Evolutionary conservation across 371 early-diverging fungal species (phyloP).

Genomic region (Mortierella sp.): DNA sequence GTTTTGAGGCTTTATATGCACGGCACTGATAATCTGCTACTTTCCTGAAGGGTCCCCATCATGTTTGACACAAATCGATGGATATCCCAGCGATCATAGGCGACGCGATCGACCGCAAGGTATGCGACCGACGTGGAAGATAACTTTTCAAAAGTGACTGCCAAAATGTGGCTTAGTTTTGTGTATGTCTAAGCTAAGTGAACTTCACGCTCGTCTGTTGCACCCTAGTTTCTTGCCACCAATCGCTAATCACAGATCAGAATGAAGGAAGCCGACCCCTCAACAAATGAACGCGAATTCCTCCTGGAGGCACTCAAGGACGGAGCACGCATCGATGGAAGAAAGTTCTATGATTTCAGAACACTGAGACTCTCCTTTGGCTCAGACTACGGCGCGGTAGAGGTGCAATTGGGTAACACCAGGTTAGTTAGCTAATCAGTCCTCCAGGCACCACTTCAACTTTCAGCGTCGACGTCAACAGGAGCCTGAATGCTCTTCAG

Average conservation of each 20-base stretch:
- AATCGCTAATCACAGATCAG: neutral
- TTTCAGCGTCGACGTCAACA: too few species aligned
- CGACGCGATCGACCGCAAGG: too few species aligned
- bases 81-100: too few species aligned
- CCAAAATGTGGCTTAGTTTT: too few species aligned
- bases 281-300: constrained; percentile 74
- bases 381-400: constrained; percentile 78
- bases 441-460: neutral
- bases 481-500: too few species aligned
- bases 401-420: constrained; percentile 86
- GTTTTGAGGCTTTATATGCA: too few species aligned
- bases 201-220: neutral
- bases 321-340: constrained; percentile 83
- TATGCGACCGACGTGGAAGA: too few species aligned
- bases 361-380: constrained; percentile 76
- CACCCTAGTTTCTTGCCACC: constrained; percentile 2
- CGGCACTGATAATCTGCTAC: too few species aligned
- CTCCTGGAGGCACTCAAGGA: constrained; percentile 71
- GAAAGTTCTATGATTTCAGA: constrained; percentile 83
- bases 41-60: too few species aligned
- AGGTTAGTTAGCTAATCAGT: constrained; percentile 54
- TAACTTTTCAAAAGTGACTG: too few species aligned
- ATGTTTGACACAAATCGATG: too few species aligned
- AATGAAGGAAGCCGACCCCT: constrained; percentile 64
- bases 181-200: too few species aligned